Evolutionary conservation across 2,329 filamentous ascomycete genomes (phyloP), one percentile per base, ranked within the genome.

Genomic region (Penicillium sp.): DNA sequence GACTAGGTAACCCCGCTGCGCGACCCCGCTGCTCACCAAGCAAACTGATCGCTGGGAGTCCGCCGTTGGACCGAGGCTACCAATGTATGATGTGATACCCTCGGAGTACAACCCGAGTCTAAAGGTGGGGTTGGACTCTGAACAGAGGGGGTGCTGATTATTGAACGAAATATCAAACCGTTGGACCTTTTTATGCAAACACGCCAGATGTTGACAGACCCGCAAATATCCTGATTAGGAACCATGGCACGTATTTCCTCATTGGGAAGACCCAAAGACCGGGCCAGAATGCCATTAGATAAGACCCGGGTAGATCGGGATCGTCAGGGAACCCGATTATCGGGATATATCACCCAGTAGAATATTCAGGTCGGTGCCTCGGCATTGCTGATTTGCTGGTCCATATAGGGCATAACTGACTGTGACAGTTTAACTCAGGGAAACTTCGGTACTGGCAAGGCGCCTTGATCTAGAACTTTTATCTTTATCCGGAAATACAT

Each of bases 271-370:
- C 11, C 3, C 15, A 23, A 11, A 23, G 40, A 16, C 31, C 5
- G 38, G 50, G 5, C 10, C 19, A 27, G 39, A 51, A 34, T 11
- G 6, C 6, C 31, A 16, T 27, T n/a, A 27, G 29, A 13, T 50
- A 50, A 55, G 13, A 36, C 7, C 11, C 47, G 53, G 53, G 29
- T 55, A 55, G 47, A 38, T 55, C 53, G 53, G 53, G 39, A 51
- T 53, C 50, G 33, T 25, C 50, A n/a, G 3, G 15, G 21, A 25
- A 16, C 27, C 51, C 23, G 29, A 34, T 29, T 31, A 31, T 33
- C 23, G 38, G 25, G 31, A 25, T 25, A 19, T 47, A 36, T 41
- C 38, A 43, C 10, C n/a, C 25, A 5, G 6, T 9, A 9, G 16
- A 34, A 23, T 16, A 6, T 41, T 41, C 25, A 39, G 1, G 43